Percentiles rank a stretch among this genome's conserved stretches.
These are phyloP conservation scores for Sporothrix protearum DNA, from an alignment of 2,329 filamentous ascomycete species.

Conservation along the genomic window DNA sequence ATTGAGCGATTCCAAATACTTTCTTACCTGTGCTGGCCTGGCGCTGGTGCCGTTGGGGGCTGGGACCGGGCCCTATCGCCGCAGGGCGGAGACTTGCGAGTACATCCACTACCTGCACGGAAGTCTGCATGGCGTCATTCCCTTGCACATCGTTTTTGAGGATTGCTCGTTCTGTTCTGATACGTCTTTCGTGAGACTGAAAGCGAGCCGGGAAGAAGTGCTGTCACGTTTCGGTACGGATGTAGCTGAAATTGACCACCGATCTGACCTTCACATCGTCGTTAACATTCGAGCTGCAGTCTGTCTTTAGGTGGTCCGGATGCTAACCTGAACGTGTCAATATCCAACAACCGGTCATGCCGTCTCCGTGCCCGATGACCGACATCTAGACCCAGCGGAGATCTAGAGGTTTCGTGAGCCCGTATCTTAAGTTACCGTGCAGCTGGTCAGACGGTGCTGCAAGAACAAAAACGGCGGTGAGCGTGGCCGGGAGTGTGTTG, in stretches of 20 bases:
- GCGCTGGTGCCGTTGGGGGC: neutral
- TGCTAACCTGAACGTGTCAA: neutral
- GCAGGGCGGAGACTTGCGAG: neutral
- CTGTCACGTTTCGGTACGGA: neutral
- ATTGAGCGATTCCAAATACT: conserved; percentile 20
- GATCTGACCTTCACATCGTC: no score
- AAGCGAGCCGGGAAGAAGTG: neutral
- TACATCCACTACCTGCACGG: neutral
- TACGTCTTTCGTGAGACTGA: neutral
- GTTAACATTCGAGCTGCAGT: neutral
- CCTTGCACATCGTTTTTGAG: neutral
- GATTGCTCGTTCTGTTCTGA: neutral
- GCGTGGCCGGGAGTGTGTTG: neutral
- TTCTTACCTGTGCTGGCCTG: neutral
- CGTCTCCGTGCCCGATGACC: neutral
- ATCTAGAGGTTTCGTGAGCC: neutral
- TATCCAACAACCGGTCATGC: neutral
- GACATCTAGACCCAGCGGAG: neutral
- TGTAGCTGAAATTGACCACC: neutral
- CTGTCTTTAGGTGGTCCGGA: neutral
- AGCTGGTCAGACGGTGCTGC: neutral
- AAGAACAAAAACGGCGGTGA: neutral
- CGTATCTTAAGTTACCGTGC: neutral
- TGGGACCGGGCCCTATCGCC: neutral
- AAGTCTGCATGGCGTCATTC: neutral